Conservation (phyloP, 768 basidiomycete species). For the Hydnomerulius pinastri region DNA sequence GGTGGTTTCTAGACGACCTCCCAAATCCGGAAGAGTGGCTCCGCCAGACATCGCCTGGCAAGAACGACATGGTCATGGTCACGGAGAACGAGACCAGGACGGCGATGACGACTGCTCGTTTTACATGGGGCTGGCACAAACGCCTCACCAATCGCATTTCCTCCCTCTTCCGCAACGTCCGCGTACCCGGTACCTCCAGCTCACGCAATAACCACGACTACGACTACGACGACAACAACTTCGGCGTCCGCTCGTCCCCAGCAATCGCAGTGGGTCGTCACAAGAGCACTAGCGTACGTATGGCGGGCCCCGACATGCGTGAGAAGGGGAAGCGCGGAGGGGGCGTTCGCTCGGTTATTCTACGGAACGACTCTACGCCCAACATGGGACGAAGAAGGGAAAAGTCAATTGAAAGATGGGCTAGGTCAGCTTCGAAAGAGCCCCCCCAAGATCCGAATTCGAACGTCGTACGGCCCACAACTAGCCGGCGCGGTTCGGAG, state of each 20-base stretch:
- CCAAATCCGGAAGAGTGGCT: constrained; percentile 73
- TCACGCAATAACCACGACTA: constrained; percentile 13
- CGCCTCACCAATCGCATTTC: constrained; percentile 46
- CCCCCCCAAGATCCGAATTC: constrained; percentile 19
- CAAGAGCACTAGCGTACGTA: constrained; percentile 23
- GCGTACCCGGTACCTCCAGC: constrained; percentile 24
- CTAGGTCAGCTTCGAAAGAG: constrained; percentile 24
- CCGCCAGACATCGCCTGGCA: constrained; percentile 53
- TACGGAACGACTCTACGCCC: constrained; percentile 23
- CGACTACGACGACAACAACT: constrained; percentile 22
- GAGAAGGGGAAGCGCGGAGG: constrained; percentile 33
- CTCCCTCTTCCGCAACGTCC: constrained; percentile 49
- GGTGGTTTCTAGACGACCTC: constrained; percentile 73
- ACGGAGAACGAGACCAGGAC: constrained; percentile 76
- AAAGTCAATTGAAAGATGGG: constrained; percentile 37
- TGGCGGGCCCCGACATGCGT: constrained; percentile 12
- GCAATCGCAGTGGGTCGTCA: constrained; percentile 22
- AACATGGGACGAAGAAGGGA: constrained; percentile 27
- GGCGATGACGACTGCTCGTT: constrained; percentile 68
- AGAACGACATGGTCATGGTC: constrained; percentile 54
- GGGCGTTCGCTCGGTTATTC: constrained; percentile 15
- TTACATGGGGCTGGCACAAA: constrained; percentile 59
- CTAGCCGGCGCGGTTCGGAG: constrained; percentile 32
- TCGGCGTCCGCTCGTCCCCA: constrained; percentile 37
- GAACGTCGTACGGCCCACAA: constrained; percentile 10